Conservation (phyloP, 202 grass and related monocot species). For the Schoenoplectus triqueter region DNA sequence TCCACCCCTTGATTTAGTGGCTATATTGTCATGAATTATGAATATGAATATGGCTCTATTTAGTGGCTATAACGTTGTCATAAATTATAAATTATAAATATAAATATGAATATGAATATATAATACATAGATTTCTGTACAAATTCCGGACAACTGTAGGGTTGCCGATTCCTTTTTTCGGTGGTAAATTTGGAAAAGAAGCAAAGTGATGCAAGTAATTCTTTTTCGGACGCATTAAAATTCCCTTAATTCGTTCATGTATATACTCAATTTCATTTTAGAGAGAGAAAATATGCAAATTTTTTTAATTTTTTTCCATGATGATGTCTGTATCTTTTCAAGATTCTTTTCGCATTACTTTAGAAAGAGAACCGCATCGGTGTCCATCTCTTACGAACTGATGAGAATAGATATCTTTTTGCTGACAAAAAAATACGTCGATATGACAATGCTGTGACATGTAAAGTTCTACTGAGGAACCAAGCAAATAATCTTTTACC, state of each 20-base stretch:
- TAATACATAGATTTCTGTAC: neutral
- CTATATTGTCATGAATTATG: no score
- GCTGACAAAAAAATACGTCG: neutral
- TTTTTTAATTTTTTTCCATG: neutral
- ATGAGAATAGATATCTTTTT: neutral
- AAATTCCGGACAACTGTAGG: neutral
- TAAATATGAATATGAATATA: no score
- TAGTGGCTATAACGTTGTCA: no score
- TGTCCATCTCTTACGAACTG: neutral
- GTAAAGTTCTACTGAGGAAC: neutral
- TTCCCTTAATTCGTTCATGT: neutral
- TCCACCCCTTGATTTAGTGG: no score
- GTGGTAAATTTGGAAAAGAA: neutral
- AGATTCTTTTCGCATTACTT: neutral
- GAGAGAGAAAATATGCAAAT: neutral
- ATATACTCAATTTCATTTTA: neutral
- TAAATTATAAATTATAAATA: no score
- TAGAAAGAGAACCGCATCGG: neutral
- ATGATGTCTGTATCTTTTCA: neutral
- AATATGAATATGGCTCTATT: no score
- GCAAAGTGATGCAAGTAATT: neutral
- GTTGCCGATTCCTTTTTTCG: neutral
- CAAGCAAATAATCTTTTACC: conserved; percentile 27
- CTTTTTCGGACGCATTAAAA: neutral
- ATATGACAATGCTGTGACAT: neutral